Conservation (phyloP, 2,329 filamentous ascomycete genomes). For the Trichoderma polysporum region DNA sequence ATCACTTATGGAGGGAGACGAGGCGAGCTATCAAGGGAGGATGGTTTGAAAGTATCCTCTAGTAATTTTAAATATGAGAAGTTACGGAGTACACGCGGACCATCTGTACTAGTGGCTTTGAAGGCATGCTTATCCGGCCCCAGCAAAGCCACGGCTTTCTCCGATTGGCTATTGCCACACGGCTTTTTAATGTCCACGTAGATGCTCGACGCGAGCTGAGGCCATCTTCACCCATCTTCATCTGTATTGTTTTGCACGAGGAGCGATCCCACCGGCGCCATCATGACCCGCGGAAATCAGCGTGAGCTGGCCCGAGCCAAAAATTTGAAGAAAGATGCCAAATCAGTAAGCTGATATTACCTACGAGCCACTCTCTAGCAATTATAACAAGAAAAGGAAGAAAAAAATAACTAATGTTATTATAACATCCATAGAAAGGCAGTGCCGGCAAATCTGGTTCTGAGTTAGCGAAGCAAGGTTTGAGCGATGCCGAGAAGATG, state of each 20-base stretch:
- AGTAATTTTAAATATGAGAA: neutral
- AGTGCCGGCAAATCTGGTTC: neutral
- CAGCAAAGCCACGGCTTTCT: neutral
- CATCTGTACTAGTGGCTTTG: neutral
- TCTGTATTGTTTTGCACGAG: neutral
- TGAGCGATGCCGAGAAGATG: conserved; percentile 11
- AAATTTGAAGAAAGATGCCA: conserved; percentile 58
- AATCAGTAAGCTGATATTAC: neutral
- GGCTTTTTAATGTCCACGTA: neutral
- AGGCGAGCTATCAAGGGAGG: neutral
- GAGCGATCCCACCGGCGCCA: neutral
- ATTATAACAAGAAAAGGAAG: neutral
- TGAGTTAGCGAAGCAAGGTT: neutral
- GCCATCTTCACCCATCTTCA: neutral
- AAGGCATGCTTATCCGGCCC: neutral
- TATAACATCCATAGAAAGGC: neutral
- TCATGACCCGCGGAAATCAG: conserved; percentile 94
- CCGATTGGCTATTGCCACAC: neutral
- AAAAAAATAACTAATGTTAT: neutral
- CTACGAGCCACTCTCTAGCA: neutral
- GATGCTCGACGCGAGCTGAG: neutral
- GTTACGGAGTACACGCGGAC: neutral
- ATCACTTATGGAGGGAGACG: neutral
- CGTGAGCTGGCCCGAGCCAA: conserved; percentile 90
- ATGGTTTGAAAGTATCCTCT: neutral